Evolutionary conservation across 345 rosid genomes (phyloP).

Genomic region (Moringa oleifera): DNA sequence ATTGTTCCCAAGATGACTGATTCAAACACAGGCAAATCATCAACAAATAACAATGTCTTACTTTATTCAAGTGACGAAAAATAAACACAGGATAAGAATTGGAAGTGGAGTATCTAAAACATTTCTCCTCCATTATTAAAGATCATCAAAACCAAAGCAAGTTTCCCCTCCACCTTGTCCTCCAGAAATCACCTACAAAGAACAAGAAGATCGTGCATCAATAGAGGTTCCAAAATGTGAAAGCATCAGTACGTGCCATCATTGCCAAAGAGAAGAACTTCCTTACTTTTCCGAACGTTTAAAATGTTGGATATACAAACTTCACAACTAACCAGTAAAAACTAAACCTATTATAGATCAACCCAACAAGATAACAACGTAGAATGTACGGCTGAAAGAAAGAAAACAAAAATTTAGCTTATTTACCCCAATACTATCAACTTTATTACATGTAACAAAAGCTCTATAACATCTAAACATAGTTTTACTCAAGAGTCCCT

Average conservation of each 20-base stretch:
- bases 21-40: background rate
- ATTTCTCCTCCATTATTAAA: conserved; percentile 10
- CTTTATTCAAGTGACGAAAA: conserved; percentile 5
- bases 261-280: too few species aligned
- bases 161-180: background rate
- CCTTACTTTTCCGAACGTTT: too few species aligned
- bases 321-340: background rate
- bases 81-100: background rate
- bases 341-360: background rate
- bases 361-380: background rate
- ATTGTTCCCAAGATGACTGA: background rate
- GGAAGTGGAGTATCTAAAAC: conserved; percentile 2
- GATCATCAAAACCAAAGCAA: conserved; percentile 2
- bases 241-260: background rate
- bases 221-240: background rate
- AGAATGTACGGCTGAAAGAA: background rate
- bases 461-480: background rate
- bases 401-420: too few species aligned
- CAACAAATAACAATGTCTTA: background rate
- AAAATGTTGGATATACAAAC: background rate
- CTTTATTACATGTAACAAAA: background rate
- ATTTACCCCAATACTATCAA: background rate
- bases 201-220: background rate
- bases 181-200: conserved; percentile 11
- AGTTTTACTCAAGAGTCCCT: background rate